Base-by-base conservation (phyloP, 768 basidiomycete genomes). In the Serendipita sp. region DNA sequence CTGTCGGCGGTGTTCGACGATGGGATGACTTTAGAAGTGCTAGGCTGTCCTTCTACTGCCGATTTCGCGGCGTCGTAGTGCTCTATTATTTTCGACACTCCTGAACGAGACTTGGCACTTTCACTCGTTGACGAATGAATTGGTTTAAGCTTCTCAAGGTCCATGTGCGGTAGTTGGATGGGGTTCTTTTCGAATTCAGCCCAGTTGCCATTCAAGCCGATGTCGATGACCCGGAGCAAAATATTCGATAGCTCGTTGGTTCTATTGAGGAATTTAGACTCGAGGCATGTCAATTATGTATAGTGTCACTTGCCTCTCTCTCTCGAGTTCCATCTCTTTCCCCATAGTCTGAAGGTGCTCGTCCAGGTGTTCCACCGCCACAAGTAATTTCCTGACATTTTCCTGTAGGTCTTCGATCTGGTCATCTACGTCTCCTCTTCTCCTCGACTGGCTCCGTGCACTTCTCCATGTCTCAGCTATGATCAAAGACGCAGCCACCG, bases 381-480 rank as follows among this genome's bases (percentile, higher is more conserved):
- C 70, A 16, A 74, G 73, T 26, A 90, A 68, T 22, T 77, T 77
- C 45, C 73, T 68, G 1, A 90, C 68, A 2, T 73, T 72, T 3
- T 68, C 71, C 14, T 74, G 73, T 1, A 90, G 76, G 1, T 77
- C 76, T 3, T 88, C 86, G 28, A 90, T 74, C 62, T 79, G 76
- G 61, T 90, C 88, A 65, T 87, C 82, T 5, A 91, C 83, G 53
- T 74, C 75, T 66, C 84, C 86, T 48, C 87, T 75, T n/a, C 86
- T 82, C 69, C 81, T 86, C 0, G 82, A 78, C 64, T 83, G 77
- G 63, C 77, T 87, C 20, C 86, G 77, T 0, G 86, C 85, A 0
- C 81, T 78, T 0, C 90, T 84, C 79, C 81, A 92, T 24, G 83
- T 75, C 71, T 93, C 90, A 1, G 84, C 84, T 11, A 90, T 64